These are phyloP conservation scores for Botryotinia calthae DNA, from an alignment of 2,329 filamentous ascomycete genomes.

Conservation along the genomic window DNA sequence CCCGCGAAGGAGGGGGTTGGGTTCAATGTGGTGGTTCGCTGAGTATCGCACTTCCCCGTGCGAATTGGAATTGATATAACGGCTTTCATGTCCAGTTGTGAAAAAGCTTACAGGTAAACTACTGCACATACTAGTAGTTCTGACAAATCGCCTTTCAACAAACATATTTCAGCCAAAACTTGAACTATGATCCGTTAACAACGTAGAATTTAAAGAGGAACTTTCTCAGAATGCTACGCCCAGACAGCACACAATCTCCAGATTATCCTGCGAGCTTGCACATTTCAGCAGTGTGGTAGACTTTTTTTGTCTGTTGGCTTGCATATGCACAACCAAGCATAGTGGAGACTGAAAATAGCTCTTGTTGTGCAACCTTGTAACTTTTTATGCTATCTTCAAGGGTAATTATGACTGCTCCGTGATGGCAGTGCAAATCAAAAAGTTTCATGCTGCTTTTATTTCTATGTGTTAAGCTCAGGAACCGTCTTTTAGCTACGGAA, in stretches of 20 bases:
- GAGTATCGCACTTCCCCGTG: conserved; percentile 15
- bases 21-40: conserved; percentile 9
- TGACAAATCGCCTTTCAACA: background rate
- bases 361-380: conserved; percentile 16
- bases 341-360: conserved; percentile 18
- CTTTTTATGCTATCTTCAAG: conserved; percentile 10
- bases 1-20: background rate
- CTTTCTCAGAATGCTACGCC: background rate
- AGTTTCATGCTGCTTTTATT: conserved; percentile 14
- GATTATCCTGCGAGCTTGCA: background rate
- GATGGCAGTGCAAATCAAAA: conserved; percentile 16
- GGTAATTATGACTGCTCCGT: background rate
- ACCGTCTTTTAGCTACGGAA: background rate
- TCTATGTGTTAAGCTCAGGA: conserved; percentile 12
- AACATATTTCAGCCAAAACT: background rate
- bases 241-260: conserved; percentile 6
- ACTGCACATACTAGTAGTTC: conserved; percentile 5
- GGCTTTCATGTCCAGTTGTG: conserved; percentile 8
- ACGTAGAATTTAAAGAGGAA: background rate
- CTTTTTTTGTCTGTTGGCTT: conserved; percentile 19
- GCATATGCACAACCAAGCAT: conserved; percentile 18
- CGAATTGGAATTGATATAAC: conserved; percentile 14
- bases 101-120: conserved; percentile 1
- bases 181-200: background rate
- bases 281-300: conserved; percentile 19